A percentile compares a stretch with the other conserved stretches of the same genome.
Evolutionary conservation across 2,329 filamentous ascomycete genomes (phyloP).

Genomic region (Knoxdaviesia capensis): DNA sequence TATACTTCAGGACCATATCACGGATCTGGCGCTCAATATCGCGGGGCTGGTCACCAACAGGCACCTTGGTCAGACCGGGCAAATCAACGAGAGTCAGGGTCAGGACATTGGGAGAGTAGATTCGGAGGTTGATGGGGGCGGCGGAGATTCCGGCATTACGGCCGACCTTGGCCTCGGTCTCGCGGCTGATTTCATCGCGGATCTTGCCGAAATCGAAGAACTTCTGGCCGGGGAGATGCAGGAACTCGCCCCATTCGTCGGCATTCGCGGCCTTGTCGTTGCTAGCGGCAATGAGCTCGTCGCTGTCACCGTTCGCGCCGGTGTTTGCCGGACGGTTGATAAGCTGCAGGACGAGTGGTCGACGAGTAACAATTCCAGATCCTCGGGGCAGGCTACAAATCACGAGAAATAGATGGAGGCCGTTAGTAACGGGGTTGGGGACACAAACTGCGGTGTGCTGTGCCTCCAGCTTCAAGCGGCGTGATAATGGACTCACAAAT

Average conservation of each 20-base stretch:
- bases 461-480: no score
- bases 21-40: conserved; percentile 94
- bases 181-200: conserved; percentile 86
- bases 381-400: conserved; percentile 68
- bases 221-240: conserved; percentile 93
- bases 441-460: no score
- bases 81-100: conserved; percentile 93
- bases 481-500: conserved; percentile 54
- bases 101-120: conserved; percentile 95
- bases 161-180: conserved; percentile 92
- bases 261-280: conserved; percentile 75
- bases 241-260: conserved; percentile 97
- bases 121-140: conserved; percentile 88
- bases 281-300: conserved; percentile 41
- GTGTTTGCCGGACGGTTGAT: conserved; percentile 60
- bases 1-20: conserved; percentile 98
- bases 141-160: conserved; percentile 93
- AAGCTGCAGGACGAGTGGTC: conserved; percentile 89
- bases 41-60: conserved; percentile 85
- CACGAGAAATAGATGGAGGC: conserved; percentile 3
- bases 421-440: no score
- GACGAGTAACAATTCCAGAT: conserved; percentile 88
- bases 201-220: conserved; percentile 98
- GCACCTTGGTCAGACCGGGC: conserved; percentile 89
- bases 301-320: conserved; percentile 53